Percentiles rank a stretch among this genome's conserved stretches.
phyloP scores from a whole-genome alignment of 176 grass and related monocot genomes.

The Juncus inflexus region DNA sequence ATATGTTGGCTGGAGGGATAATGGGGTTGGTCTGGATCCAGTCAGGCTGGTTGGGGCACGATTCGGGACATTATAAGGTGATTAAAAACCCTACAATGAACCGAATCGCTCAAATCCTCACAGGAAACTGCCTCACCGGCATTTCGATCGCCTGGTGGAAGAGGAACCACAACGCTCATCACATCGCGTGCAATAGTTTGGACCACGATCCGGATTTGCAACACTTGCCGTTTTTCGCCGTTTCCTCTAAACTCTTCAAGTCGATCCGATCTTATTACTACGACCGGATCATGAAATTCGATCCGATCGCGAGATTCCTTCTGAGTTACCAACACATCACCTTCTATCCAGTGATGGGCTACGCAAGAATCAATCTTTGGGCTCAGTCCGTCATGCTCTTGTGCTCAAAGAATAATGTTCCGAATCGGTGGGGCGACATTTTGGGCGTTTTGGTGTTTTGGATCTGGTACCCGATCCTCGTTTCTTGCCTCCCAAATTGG shows the following conservation, averaged over 20 bases:
- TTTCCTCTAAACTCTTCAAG: constrained; percentile 56
- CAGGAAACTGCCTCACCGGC: constrained; percentile 86
- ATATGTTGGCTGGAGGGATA: constrained; percentile 43
- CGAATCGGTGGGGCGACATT: constrained; percentile 46
- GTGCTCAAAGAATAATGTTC: constrained; percentile 37
- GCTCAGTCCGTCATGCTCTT: constrained; percentile 53
- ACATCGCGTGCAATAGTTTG: constrained; percentile 92
- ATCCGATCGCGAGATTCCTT: constrained; percentile 47
- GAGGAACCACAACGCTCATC: constrained; percentile 88
- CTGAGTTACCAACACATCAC: constrained; percentile 98
- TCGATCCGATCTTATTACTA: constrained; percentile 69
- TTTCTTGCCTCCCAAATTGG: constrained; percentile 72
- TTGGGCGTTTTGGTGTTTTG: constrained; percentile 55
- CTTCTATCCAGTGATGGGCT: constrained; percentile 85
- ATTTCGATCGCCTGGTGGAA: constrained; percentile 98
- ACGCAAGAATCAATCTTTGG: constrained; percentile 80
- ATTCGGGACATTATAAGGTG: constrained; percentile 79
- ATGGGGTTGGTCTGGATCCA: constrained; percentile 76
- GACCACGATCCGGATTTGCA: constrained; percentile 92
- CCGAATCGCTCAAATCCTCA: constrained; percentile 55
- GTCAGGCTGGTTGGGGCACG: constrained; percentile 86
- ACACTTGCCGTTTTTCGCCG: constrained; percentile 92
- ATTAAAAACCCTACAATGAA: constrained; percentile 26
- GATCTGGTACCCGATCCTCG: constrained; percentile 75
- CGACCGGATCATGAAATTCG: constrained; percentile 53